Evolutionary conservation across 495 filamentous ascomycete genomes (phyloP), one percentile per base, ranked within the genome.

Genomic region (Penicillium bialowiezense): DNA sequence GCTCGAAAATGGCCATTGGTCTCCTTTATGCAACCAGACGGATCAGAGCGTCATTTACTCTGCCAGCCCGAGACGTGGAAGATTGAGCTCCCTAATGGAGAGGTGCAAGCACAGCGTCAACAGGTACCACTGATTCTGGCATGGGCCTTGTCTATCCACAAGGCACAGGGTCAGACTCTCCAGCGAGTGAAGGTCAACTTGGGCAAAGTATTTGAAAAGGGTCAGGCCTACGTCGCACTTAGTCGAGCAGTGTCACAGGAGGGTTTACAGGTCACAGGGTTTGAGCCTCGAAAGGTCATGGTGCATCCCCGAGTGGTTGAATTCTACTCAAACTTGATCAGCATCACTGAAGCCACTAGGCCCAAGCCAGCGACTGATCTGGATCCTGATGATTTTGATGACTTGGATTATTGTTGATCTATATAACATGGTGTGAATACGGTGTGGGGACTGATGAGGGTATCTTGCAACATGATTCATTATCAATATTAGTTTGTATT

Each of bases 101-200:
- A 98, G 60, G 78, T 96, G 1, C 93, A 97, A 67, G 93, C 93
- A 2, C 83, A 85, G 29, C 86, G 77, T 18, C 58, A 66, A 50
- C 77, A 80, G 44, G 68, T 80, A 7, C 52, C 93, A 2, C 76
- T 98, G 26, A 97, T 97, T 43, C 77, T 98, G 9, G 93, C 93
- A 1, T 97, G 93, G 93, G 95, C 93, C 12, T 71, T 98, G 13
- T 95, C 89, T 2, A 97, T 98, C 52, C 93, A 98, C 74, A 98
- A 98, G 70, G 93, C 95, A 7, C 93, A 98, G 63, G 93, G 93
- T 0, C 95, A 97, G 62, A 97, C 93, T 12, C 74, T 98, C 36
- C 91, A 96, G 60, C 79, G 93, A 13, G 95, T 97, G 39, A 96
- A 95, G 64, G 91, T 98, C 5, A 90, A 97, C 58, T 76, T 98